Percentiles rank a stretch among this genome's conserved stretches.
Evolutionary conservation across 2,329 filamentous ascomycete genomes (phyloP).

Genomic region (Pseudopithomyces chartarum): DNA sequence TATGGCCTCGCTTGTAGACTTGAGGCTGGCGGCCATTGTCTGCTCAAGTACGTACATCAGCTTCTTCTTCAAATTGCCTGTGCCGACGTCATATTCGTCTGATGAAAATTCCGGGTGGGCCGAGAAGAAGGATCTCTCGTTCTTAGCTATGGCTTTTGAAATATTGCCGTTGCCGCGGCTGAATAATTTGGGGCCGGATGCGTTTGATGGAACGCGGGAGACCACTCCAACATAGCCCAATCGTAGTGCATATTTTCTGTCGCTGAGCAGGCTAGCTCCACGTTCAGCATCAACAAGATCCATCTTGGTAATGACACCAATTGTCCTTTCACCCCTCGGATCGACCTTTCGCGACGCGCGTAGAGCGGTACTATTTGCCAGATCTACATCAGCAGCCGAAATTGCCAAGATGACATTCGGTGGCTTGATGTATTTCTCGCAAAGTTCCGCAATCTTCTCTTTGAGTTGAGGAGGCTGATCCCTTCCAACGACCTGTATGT

Average conservation of each 20-base stretch:
- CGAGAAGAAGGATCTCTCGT: slow-evolving; percentile 86
- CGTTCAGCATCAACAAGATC: slow-evolving; percentile 87
- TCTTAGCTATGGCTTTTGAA: slow-evolving; percentile 78
- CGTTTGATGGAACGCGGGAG: slow-evolving; percentile 72
- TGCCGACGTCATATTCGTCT: slow-evolving; percentile 77
- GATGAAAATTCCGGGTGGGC: slow-evolving; percentile 83
- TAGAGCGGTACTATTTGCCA: slow-evolving; percentile 93
- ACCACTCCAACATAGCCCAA: slow-evolving; percentile 96
- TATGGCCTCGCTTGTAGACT: slow-evolving; percentile 88
- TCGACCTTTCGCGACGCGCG: slow-evolving; percentile 90
- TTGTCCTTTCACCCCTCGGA: slow-evolving; percentile 91
- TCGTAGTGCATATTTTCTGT: slow-evolving; percentile 92
- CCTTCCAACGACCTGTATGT: slow-evolving; percentile 92
- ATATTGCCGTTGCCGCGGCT: slow-evolving; percentile 82
- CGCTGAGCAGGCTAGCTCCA: slow-evolving; percentile 77
- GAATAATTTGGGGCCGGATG: slow-evolving; percentile 71
- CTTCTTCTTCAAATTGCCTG: slow-evolving; percentile 86
- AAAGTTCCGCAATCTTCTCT: slow-evolving; percentile 93
- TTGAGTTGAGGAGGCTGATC: slow-evolving; percentile 92
- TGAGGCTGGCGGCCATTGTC: slow-evolving; percentile 92
- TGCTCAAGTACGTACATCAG: slow-evolving; percentile 96
- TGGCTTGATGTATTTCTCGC: slow-evolving; percentile 96
- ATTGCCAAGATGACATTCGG: slow-evolving; percentile 97
- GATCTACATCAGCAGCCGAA: slow-evolving; percentile 94
- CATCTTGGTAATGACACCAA: slow-evolving; percentile 99